These are phyloP conservation scores for Entamoeba dispar DNA, from an alignment of 208 protist genomes.

Conservation along the genomic window DNA sequence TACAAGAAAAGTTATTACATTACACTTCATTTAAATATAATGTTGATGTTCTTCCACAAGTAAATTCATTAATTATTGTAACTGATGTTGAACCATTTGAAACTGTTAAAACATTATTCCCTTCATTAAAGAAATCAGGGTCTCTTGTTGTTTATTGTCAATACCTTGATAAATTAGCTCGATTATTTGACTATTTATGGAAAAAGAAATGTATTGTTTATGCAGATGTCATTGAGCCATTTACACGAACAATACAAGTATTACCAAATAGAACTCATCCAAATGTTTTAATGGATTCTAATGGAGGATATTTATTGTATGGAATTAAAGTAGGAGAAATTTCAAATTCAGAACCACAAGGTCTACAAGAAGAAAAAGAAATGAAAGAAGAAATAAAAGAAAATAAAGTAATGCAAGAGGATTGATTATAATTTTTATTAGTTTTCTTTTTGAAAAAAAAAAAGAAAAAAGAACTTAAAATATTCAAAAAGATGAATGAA, in stretches of 20 bases:
- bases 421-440: too few relatives aligned
- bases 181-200: neutral
- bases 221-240: neutral
- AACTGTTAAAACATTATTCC: neutral
- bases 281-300: neutral
- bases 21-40: neutral
- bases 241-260: neutral
- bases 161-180: neutral
- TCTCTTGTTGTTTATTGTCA: neutral
- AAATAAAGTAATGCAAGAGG: too few relatives aligned
- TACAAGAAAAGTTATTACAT: neutral
- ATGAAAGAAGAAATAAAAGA: too few relatives aligned
- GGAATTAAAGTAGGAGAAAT: neutral
- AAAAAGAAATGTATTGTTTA: neutral
- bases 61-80: neutral
- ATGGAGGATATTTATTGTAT: neutral
- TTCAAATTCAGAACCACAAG: too few relatives aligned
- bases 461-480: neutral
- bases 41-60: neutral
- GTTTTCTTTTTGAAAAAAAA: too few relatives aligned
- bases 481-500: neutral
- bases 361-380: too few relatives aligned
- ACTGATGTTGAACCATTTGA: neutral
- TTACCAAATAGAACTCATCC: neutral
- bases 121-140: neutral